Evolutionary conservation across 1,284 basidiomycete species (phyloP), one percentile per base, ranked within the genome.

Genomic region (Amylostereum areolatum): DNA sequence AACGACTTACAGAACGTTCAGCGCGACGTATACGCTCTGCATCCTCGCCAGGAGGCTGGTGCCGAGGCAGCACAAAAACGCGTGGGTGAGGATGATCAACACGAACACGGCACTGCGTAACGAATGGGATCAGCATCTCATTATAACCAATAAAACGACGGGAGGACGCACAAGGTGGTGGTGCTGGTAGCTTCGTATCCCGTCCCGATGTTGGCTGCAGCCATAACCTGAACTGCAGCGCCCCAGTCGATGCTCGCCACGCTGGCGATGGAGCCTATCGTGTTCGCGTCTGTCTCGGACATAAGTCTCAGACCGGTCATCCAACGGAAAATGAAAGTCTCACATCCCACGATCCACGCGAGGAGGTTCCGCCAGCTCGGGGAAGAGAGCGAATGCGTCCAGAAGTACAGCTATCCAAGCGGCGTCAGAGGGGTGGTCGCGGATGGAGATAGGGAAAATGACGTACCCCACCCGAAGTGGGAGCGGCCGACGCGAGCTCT

Each of bases 201-300:
- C 70, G 24, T 71, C 1, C 79, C 78, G 40, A 89, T 85, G 45
- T 69, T 78, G 1, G 71, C 78, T 1, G 82, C 85, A 6, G 85
- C 85, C 68, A 81, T 78, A 31, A 89, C 67, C 59, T 89, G 85
- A 1, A 86, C 73, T 0, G 86, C 82, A 45, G 78, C 81, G 28
- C 81, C 88, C 87, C 87, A 92, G 53, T 86, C 84, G 29, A 89
- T 81, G 0, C 85, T 87, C 0, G 89, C 85, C 1, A 89, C 72
- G 3, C 76, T 64, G 0, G 85, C 68, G 48, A 91, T 77, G 24
- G 78, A 81, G 1, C 85, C 88, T 35, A 92, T 73, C 0, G 85
- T 86, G 53, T 89, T 89, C 1, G 83, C 70, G 59, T 89, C 85
- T 89, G 48, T 12, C 11, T 29, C 27, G 9, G 4, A 4, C 4